Evolutionary conservation across 192 early-diverging fungal species (phyloP).

Genomic region (Coemansia sp.): DNA sequence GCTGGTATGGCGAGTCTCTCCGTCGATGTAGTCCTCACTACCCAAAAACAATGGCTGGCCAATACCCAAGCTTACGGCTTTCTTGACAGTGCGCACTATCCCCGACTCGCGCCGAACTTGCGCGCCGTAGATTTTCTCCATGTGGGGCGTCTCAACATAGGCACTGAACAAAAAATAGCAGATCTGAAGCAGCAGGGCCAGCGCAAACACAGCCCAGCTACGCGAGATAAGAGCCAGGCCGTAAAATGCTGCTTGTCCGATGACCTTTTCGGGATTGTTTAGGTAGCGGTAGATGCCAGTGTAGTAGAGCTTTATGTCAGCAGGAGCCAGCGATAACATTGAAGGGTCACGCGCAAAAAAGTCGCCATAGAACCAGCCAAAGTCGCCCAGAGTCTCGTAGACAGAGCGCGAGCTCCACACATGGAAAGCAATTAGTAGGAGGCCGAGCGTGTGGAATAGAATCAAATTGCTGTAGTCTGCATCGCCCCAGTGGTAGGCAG

Average conservation of each 20-base stretch:
- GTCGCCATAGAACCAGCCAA: slow-evolving; percentile 99
- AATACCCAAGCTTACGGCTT: slow-evolving; percentile 51
- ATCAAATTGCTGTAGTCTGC: slow-evolving; percentile 50
- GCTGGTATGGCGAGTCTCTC: neutral
- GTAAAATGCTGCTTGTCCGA: slow-evolving; percentile 94
- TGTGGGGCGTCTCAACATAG: slow-evolving; percentile 91
- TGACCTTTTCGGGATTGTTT: slow-evolving; percentile 91
- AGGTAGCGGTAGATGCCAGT: slow-evolving; percentile 92
- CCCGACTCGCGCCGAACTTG: slow-evolving; percentile 82
- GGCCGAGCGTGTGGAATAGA: slow-evolving; percentile 74
- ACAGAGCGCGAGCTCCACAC: slow-evolving; percentile 89
- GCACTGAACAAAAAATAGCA: slow-evolving; percentile 80
- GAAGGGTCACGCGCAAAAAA: slow-evolving; percentile 87
- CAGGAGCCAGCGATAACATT: slow-evolving; percentile 47
- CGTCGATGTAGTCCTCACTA: neutral
- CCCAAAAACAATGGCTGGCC: slow-evolving; percentile 45
- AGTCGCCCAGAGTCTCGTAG: slow-evolving; percentile 90
- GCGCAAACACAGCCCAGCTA: slow-evolving; percentile 74
- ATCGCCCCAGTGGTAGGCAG: slow-evolving; percentile 72
- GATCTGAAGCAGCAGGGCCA: slow-evolving; percentile 82
- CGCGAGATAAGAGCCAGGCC: slow-evolving; percentile 85
- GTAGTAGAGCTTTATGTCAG: slow-evolving; percentile 66
- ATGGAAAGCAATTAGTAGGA: slow-evolving; percentile 81
- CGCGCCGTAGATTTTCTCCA: slow-evolving; percentile 83
- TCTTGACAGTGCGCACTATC: slow-evolving; percentile 58